Evolutionary conservation across 805 yeast genomes (phyloP), one percentile per base, ranked within the genome.

Genomic region (Saturnispora gosingensis): DNA sequence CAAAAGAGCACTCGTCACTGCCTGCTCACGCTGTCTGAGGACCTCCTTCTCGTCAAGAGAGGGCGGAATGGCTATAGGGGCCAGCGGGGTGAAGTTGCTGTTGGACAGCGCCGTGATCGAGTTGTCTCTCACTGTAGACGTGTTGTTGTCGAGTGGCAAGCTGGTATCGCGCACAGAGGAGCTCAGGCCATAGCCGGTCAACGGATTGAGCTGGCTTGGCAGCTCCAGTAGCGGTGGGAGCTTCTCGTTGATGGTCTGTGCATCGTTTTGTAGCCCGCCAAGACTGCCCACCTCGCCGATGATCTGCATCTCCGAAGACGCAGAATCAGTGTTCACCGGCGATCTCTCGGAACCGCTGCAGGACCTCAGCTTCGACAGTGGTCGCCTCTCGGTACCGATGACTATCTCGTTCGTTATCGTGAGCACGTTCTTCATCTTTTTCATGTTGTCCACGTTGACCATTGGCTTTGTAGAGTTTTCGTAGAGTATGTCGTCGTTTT

Each of bases 381-480:
- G 38, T 53, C 71, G 73, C 56, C 91, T 70, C 58, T 79, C 83
- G 0, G 95, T 88, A 3, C 97, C 97, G 27, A 89, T 75, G 22
- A 87, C 73, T 1, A 88, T 77, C 64, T 86, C 96, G 1, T 88
- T 78, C 48, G 89, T 86, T 61, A 88, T 69, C n/a, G 88, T 87
- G 6, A 89, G 71, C 20, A 88, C 88, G 61, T 89, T 86, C 58
- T 81, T 82, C 70, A 81, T 75, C 52, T 88, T 71, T 64, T 87
- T 88, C 61, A 84, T 72, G 59, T 77, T 77, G 67, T 88, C 96
- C 4, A 91, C 91, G 63, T 89, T 88, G 51, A 87, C 76, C 66
- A 83, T 81, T 16, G 67, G 60, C 24, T 56, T 52, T 10, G 51
- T 44, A 11, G 53, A 51, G 20, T 58, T 61, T 5, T 51, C 46